Conservation (phyloP, 192 early-diverging fungal species). For the Dimargaris xerosporica region DNA sequence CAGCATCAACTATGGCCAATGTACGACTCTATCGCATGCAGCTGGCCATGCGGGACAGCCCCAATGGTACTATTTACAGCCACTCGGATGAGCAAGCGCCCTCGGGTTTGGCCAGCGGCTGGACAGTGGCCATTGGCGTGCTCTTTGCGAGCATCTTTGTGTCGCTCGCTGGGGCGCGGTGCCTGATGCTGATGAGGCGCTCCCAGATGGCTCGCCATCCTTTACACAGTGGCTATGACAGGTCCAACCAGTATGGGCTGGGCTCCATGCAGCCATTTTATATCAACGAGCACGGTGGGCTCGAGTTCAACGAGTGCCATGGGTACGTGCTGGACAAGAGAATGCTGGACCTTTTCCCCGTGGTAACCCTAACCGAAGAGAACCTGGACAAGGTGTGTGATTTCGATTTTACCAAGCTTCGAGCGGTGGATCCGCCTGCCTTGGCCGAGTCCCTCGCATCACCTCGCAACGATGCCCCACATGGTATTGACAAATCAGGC, state of each 20-base stretch:
- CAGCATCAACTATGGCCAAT: too few species aligned
- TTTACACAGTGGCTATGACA: background rate
- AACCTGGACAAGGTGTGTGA: background rate
- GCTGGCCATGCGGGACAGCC: too few species aligned
- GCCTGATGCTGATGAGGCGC: background rate
- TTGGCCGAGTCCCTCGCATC: background rate
- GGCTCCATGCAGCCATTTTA: background rate
- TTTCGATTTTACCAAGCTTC: background rate
- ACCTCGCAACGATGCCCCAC: background rate
- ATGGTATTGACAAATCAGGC: too few species aligned
- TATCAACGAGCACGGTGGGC: background rate
- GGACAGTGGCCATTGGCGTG: constrained; percentile 4
- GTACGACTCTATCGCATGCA: too few species aligned
- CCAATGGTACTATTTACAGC: too few species aligned
- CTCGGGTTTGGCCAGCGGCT: too few species aligned
- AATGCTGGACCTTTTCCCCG: background rate
- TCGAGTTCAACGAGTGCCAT: background rate
- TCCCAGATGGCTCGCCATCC: constrained; percentile 1
- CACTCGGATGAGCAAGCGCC: too few species aligned
- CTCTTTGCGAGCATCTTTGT: constrained; percentile 4
- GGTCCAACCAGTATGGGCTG: background rate
- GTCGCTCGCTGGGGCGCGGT: background rate
- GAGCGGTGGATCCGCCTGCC: background rate
- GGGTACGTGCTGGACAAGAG: background rate
- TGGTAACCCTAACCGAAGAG: background rate